Percentiles rank a stretch among this genome's conserved stretches.
Evolutionary conservation across 2,329 filamentous ascomycete species (phyloP).

Genomic region (Clonostachys byssicola): DNA sequence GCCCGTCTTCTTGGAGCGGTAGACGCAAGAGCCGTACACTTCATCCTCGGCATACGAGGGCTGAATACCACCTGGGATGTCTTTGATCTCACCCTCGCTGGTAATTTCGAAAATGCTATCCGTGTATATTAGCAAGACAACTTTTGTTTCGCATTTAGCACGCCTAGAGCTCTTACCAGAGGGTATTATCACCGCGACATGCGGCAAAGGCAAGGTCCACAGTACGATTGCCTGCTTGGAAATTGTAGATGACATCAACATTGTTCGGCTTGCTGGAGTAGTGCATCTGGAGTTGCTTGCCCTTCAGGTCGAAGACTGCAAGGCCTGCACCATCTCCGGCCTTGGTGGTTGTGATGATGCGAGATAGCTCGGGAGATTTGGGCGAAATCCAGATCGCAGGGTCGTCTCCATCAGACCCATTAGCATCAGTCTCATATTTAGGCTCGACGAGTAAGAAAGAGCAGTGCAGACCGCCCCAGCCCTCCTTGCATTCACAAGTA

Average conservation of each 20-base stretch:
- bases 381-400: conserved; percentile 45
- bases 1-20: conserved; percentile 37
- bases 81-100: conserved; percentile 33
- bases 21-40: conserved; percentile 48
- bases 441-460: conserved; percentile 35
- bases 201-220: conserved; percentile 45
- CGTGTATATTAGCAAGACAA: not conserved
- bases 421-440: conserved; percentile 34
- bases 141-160: accelerated
- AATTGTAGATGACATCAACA: conserved; percentile 47
- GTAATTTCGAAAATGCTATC: conserved; percentile 43
- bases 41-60: conserved; percentile 35
- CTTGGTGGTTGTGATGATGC: conserved; percentile 48
- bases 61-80: conserved; percentile 40
- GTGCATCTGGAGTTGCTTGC: conserved; percentile 39
- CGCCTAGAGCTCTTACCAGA: conserved; percentile 33
- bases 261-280: conserved; percentile 45
- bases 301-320: conserved; percentile 41
- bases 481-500: conserved; percentile 29
- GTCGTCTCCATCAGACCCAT: conserved; percentile 39
- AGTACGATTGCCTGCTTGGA: conserved; percentile 33
- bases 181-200: conserved; percentile 44
- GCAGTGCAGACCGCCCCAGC: conserved; percentile 40
- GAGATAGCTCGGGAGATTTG: conserved; percentile 30
- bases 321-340: conserved; percentile 42